Conservation (phyloP, 2,329 filamentous ascomycete genomes). For the Aaosphaeria pasadenensis region DNA sequence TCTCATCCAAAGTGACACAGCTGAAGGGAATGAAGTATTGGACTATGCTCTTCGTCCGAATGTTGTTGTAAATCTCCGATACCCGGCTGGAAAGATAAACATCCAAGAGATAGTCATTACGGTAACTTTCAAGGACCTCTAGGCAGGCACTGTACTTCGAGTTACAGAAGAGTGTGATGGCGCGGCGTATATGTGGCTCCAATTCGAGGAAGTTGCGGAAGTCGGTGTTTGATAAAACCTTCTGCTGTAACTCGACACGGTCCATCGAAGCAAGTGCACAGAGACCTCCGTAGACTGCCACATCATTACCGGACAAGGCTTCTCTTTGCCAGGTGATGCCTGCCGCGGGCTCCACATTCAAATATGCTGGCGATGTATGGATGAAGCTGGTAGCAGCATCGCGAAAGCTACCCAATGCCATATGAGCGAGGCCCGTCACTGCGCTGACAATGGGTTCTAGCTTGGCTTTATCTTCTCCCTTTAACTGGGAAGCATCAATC, state of each 20-base stretch:
- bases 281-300: constrained; percentile 88
- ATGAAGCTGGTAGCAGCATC: constrained; percentile 74
- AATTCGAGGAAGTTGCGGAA: constrained; percentile 90
- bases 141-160: constrained; percentile 87
- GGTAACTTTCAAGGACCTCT: constrained; percentile 75
- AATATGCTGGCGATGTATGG: constrained; percentile 52
- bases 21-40: constrained; percentile 92
- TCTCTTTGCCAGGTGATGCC: constrained; percentile 62
- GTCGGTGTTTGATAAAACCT: constrained; percentile 77
- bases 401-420: constrained; percentile 55
- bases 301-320: constrained; percentile 77
- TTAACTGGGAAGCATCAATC: constrained; percentile 51
- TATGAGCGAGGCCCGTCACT: constrained; percentile 60
- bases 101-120: constrained; percentile 85
- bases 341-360: constrained; percentile 41
- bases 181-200: constrained; percentile 90
- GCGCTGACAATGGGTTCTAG: constrained; percentile 63
- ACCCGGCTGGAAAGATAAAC: constrained; percentile 78
- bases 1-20: constrained; percentile 74
- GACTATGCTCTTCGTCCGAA: constrained; percentile 87
- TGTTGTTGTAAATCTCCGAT: constrained; percentile 64
- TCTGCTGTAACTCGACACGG: constrained; percentile 67
- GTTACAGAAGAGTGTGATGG: constrained; percentile 83
- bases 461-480: constrained; percentile 57
- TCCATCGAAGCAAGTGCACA: constrained; percentile 89